These are phyloP conservation scores for Candida sphagnicola DNA, from an alignment of 805 yeast species.

Conservation along the genomic window DNA sequence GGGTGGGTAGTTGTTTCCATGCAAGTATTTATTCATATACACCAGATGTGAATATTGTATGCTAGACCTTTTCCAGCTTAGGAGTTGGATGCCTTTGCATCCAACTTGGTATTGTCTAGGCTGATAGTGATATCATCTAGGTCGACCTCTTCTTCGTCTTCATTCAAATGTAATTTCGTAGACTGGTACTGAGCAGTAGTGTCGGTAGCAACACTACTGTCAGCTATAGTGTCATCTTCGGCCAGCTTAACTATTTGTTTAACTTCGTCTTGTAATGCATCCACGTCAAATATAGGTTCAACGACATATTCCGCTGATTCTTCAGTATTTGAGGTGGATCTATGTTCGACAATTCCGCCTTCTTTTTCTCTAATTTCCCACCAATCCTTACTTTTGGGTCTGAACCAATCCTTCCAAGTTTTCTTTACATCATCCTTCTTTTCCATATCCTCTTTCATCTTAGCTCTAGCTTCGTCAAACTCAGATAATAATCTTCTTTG, in stretches of 20 bases:
- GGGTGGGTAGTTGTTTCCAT: too few species aligned
- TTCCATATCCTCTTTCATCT: conserved; percentile 44
- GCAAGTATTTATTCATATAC: too few species aligned
- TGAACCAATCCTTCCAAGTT: conserved; percentile 48
- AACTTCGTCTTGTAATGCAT: conserved; percentile 41
- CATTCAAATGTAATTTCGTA: background rate
- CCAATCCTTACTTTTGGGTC: conserved; percentile 50
- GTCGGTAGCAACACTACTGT: conserved; percentile 2
- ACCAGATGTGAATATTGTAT: too few species aligned
- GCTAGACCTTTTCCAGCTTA: too few species aligned
- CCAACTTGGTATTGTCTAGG: background rate
- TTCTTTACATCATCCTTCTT: conserved; percentile 26
- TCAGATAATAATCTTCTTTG: conserved; percentile 80
- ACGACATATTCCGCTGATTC: conserved; percentile 11
- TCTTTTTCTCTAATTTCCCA: conserved; percentile 49
- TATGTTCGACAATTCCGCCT: conserved; percentile 16
- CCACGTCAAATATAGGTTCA: conserved; percentile 42
- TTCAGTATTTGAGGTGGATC: conserved; percentile 8
- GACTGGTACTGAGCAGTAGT: background rate
- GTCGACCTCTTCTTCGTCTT: background rate
- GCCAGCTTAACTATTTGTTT: conserved; percentile 40
- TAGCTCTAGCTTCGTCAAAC: conserved; percentile 78
- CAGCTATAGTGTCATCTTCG: conserved; percentile 21
- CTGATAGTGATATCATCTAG: background rate
- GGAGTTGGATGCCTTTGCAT: too few species aligned